A percentile compares a stretch with the other conserved stretches of the same genome.
Conservation (phyloP, 2,329 filamentous ascomycete species). For the Drechmeria coniospora region DNA sequence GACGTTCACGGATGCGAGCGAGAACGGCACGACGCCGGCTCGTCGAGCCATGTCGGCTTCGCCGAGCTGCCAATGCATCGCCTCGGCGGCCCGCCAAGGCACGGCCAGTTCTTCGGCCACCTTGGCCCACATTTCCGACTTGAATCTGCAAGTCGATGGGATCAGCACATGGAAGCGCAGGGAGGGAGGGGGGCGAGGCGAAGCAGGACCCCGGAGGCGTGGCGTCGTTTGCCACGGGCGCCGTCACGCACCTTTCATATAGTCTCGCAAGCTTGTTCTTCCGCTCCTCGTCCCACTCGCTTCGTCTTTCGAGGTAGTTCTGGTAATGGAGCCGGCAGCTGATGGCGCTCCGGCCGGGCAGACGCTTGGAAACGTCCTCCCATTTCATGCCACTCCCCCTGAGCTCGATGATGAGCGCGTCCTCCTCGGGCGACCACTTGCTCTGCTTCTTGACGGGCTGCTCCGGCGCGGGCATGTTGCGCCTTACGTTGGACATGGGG, state of each 20-base stretch:
- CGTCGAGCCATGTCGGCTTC: constrained; percentile 87
- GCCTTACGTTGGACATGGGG: constrained; percentile 15
- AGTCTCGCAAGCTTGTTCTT: constrained; percentile 92
- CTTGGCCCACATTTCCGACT: constrained; percentile 94
- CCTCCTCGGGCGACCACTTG: constrained; percentile 91
- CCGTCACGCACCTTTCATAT: constrained; percentile 73
- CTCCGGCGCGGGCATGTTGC: constrained; percentile 28
- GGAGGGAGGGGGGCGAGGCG: no score
- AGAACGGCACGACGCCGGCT: constrained; percentile 79
- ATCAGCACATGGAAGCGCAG: no score
- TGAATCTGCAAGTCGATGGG: constrained; percentile 65
- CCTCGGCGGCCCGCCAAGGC: constrained; percentile 89
- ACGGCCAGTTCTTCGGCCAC: constrained; percentile 90
- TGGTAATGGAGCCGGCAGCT: constrained; percentile 92
- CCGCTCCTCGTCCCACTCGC: constrained; percentile 93
- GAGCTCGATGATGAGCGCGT: constrained; percentile 84
- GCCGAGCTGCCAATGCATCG: constrained; percentile 96
- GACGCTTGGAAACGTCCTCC: constrained; percentile 89
- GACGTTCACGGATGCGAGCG: constrained; percentile 41
- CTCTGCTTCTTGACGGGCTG: constrained; percentile 85
- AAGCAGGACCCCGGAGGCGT: no score
- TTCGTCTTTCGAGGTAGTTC: constrained; percentile 85
- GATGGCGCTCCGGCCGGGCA: constrained; percentile 84
- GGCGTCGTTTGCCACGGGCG: no score
- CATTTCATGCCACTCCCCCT: constrained; percentile 90